Evolutionary conservation across 2,329 filamentous ascomycete genomes (phyloP).

Genomic region (Hypoxylon sp.): DNA sequence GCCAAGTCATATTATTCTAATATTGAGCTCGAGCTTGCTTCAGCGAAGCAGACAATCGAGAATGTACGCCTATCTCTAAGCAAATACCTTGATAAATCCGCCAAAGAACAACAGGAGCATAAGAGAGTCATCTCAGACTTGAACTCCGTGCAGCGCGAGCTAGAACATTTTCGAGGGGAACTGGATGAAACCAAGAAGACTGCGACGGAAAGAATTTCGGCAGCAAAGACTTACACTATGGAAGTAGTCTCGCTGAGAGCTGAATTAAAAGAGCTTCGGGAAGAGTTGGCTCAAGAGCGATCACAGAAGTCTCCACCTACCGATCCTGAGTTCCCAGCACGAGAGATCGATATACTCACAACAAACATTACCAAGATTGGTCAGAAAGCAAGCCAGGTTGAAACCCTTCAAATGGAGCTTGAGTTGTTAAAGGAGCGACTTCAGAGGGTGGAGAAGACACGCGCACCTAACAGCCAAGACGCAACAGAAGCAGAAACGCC

Average conservation of each 20-base stretch:
- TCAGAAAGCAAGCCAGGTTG: conserved; percentile 58
- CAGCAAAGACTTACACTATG: conserved; percentile 49
- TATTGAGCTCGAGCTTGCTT: conserved; percentile 31
- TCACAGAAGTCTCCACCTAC: conserved; percentile 29
- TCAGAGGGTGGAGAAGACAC: conserved; percentile 56
- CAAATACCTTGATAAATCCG: conserved; percentile 24
- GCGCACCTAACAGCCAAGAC: conserved; percentile 21
- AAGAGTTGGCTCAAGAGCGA: conserved; percentile 52
- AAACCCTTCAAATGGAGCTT: conserved; percentile 61
- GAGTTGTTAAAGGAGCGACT: conserved; percentile 58
- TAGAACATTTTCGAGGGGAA: conserved; percentile 25
- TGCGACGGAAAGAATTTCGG: conserved; percentile 47
- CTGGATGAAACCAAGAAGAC: conserved; percentile 47
- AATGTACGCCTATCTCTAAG: conserved; percentile 48
- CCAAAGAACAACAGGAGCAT: conserved; percentile 27
- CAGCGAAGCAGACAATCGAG: conserved; percentile 43
- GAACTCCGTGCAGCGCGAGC: conserved; percentile 14
- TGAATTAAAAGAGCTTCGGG: conserved; percentile 55
- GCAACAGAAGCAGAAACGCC: conserved; percentile 4
- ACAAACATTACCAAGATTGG: conserved; percentile 59
- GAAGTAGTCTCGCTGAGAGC: conserved; percentile 55
- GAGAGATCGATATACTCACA: conserved; percentile 60
- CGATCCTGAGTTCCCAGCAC: conserved; percentile 49
- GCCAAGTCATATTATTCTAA: conserved; percentile 16
- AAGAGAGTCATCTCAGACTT: conserved; percentile 28